Evolutionary conservation across 1,284 basidiomycete genomes (phyloP), one percentile per base, ranked within the genome.

Genomic region (Coniferiporia sulphurascens): DNA sequence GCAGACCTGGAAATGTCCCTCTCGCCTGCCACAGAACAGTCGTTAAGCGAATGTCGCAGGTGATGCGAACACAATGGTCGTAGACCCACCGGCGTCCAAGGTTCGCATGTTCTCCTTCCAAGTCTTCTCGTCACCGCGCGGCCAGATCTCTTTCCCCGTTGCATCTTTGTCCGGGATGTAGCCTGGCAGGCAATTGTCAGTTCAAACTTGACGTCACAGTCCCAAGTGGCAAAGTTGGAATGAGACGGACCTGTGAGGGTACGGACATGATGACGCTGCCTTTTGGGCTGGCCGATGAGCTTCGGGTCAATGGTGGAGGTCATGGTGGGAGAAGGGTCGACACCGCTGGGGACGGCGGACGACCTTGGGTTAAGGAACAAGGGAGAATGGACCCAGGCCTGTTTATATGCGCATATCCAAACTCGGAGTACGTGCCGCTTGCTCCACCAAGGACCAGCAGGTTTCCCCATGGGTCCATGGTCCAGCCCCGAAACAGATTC

Each of bases 121-220:
- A 0, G 80, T 80, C 60, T 78, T 74, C 70, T 94, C 90, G 45
- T 95, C 89, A 43, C 93, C 93, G 64, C 82, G 78, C 32, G 91
- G 91, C 90, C 91, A 94, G 70, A 87, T 87, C 68, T 91, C 88
- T 67, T 90, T 86, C 43, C 87, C 90, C 48, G 77, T 70, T 10
- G 80, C 83, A 63, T 91, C 90, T 45, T 82, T 82, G 67, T 91
- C 89, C 4, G 89, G 86, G 7, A 84, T 72, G 67, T 89, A 91
- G 19, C 87, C 89, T 91, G 63, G 45, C 56, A 21, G n/a, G 52
- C 38, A n/a, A 45, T 3, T 22, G 15, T n/a, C 36, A 56, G 60
- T 58, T 36, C 36, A 52, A 50, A 52, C 44, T 41, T 36, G 36
- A 32, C n/a, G 4, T 49, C 50, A 52, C n/a, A n/a, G n/a, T 27